These are phyloP conservation scores for Conticribra guillardii DNA, from an alignment of 108 stramenopile genomes.

Conservation along the genomic window DNA sequence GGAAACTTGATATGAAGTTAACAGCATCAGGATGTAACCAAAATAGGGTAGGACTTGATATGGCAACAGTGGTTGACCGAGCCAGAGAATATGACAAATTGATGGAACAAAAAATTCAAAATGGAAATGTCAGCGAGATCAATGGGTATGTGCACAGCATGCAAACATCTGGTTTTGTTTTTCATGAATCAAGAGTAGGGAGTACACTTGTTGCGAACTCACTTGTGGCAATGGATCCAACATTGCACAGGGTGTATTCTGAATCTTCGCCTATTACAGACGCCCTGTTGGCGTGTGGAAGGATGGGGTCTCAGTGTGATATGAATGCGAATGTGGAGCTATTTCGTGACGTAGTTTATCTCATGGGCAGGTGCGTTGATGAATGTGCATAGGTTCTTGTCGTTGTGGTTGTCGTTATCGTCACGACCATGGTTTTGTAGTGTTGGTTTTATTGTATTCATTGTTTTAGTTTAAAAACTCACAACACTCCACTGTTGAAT, in stretches of 20 bases:
- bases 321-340: constrained; percentile 41
- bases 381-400: too few relatives aligned
- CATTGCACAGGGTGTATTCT: constrained; percentile 71
- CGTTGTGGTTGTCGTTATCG: too few relatives aligned
- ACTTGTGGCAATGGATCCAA: constrained; percentile 75
- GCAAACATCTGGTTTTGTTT: constrained; percentile 81
- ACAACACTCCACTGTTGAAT: too few relatives aligned
- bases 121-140: background rate
- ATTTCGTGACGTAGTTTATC: constrained; percentile 75
- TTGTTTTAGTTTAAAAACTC: too few relatives aligned
- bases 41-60: constrained; percentile 42
- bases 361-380: constrained; percentile 83
- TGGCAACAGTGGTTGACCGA: constrained; percentile 43
- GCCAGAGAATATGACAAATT: constrained; percentile 54
- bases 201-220: constrained; percentile 93
- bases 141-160: constrained; percentile 26
- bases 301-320: constrained; percentile 31
- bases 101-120: constrained; percentile 14
- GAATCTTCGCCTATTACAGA: constrained; percentile 73
- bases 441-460: too few relatives aligned
- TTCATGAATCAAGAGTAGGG: constrained; percentile 95
- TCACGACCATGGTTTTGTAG: too few relatives aligned
- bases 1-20: too few relatives aligned
- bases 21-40: constrained; percentile 29
- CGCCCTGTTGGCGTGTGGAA: constrained; percentile 63